phyloP scores from a whole-genome alignment of 1,284 basidiomycete species.

The Laetiporus sulphureus region DNA sequence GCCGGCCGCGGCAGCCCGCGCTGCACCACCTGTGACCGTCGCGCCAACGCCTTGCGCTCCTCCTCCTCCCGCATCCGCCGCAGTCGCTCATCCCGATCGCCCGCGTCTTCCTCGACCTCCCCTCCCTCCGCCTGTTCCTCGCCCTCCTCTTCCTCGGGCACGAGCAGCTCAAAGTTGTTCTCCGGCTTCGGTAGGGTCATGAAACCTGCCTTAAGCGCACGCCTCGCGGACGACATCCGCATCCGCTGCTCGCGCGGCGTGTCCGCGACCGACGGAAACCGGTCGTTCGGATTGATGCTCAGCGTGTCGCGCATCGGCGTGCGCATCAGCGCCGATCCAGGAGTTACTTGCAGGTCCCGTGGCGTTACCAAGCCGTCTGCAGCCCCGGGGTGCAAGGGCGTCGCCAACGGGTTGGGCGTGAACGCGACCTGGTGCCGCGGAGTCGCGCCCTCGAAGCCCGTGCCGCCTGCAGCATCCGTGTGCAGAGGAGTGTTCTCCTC shows the following conservation, averaged over 20 bases:
- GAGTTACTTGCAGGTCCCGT: slow-evolving; percentile 35
- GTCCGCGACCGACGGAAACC: slow-evolving; percentile 45
- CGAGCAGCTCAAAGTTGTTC: slow-evolving; percentile 95
- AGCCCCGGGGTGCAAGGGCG: slow-evolving; percentile 54
- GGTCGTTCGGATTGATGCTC: slow-evolving; percentile 76
- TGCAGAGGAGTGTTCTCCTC: slow-evolving; percentile 95
- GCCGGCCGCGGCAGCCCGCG: slow-evolving; percentile 82
- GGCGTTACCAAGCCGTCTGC: slow-evolving; percentile 59
- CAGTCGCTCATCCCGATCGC: slow-evolving; percentile 83
- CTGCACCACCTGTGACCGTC: slow-evolving; percentile 81
- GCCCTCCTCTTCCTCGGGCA: slow-evolving; percentile 80
- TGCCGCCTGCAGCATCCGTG: slow-evolving; percentile 61
- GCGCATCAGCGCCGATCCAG: slow-evolving; percentile 72
- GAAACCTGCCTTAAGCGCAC: slow-evolving; percentile 78
- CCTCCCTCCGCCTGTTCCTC: slow-evolving; percentile 38
- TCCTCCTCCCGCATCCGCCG: slow-evolving; percentile 70
- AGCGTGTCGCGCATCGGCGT: slow-evolving; percentile 92
- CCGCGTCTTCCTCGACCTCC: slow-evolving; percentile 79
- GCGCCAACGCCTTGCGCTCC: slow-evolving; percentile 69
- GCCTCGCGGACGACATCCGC: slow-evolving; percentile 57
- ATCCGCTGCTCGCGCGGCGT: slow-evolving; percentile 75
- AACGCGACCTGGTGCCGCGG: slow-evolving; percentile 84
- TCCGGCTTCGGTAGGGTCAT: slow-evolving; percentile 85
- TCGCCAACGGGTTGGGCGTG: slow-evolving; percentile 94
- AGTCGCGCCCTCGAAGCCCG: slow-evolving; percentile 88